phyloP scores from a whole-genome alignment of 768 basidiomycete species.

The Termitomyces sp. region DNA sequence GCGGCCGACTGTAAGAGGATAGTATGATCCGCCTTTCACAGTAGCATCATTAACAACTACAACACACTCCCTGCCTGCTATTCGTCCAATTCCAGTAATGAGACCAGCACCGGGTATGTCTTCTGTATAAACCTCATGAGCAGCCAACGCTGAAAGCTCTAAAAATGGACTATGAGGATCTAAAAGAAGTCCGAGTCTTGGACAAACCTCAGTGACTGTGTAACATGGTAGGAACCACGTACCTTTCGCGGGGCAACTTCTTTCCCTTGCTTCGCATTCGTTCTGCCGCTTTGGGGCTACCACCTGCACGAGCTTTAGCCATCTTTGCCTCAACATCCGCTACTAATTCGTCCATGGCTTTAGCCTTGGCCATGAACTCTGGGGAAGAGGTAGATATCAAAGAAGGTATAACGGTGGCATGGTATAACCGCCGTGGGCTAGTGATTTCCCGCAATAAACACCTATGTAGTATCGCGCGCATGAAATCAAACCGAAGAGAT shows the following conservation, averaged over 20 bases:
- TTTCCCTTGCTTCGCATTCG: constrained; percentile 77
- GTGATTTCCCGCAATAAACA: constrained; percentile 9
- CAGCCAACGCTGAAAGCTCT: constrained; percentile 82
- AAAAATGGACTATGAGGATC: constrained; percentile 88
- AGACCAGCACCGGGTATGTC: constrained; percentile 85
- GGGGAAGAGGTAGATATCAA: constrained; percentile 61
- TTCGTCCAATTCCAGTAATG: constrained; percentile 79
- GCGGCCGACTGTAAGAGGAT: constrained; percentile 66
- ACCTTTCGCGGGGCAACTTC: constrained; percentile 82
- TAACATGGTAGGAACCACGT: constrained; percentile 13
- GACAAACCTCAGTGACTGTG: not conserved
- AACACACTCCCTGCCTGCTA: constrained; percentile 80
- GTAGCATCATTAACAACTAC: constrained; percentile 93
- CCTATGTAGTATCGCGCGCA: constrained; percentile 17
- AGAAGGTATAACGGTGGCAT: constrained; percentile 72
- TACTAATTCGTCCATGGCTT: constrained; percentile 67
- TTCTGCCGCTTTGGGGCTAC: constrained; percentile 68
- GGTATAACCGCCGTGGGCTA: constrained; percentile 38
- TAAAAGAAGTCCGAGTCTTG: constrained; percentile 64
- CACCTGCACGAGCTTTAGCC: constrained; percentile 58
- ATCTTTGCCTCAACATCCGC: constrained; percentile 57
- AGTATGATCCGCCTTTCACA: constrained; percentile 90
- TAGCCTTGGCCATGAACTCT: constrained; percentile 62
- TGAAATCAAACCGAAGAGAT: not conserved
- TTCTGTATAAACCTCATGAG: constrained; percentile 80